Percentiles rank a stretch among this genome's conserved stretches.
Evolutionary conservation across 441 rosid species (phyloP).

Genomic region (Adansonia grandidieri): DNA sequence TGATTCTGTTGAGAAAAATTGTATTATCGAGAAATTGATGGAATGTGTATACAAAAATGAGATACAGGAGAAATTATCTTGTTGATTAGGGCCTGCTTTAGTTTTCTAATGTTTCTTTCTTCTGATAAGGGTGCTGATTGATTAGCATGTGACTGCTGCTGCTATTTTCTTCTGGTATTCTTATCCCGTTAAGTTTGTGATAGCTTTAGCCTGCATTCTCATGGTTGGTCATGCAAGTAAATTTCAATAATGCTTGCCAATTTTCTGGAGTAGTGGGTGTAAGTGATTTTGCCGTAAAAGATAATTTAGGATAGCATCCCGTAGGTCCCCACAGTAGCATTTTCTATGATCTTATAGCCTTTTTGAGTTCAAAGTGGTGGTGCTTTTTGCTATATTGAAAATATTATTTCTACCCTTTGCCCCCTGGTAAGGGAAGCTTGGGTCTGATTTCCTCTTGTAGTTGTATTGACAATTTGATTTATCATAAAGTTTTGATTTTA

Average conservation of each 20-base stretch:
- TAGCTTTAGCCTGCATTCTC: neutral
- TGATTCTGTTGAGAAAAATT: neutral
- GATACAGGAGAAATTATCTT: constrained; percentile 1
- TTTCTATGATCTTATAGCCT: neutral
- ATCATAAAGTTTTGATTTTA: neutral
- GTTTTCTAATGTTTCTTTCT: neutral
- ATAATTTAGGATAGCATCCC: neutral
- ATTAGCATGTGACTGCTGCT: neutral
- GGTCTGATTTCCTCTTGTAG: neutral
- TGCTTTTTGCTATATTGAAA: neutral
- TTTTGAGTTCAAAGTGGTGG: neutral
- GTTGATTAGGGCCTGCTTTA: neutral
- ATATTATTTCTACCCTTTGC: neutral
- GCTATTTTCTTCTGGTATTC: neutral
- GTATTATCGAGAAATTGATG: constrained; percentile 7
- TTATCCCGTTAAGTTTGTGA: too few relatives aligned
- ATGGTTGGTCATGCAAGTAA: constrained; percentile 11
- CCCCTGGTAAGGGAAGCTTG: neutral
- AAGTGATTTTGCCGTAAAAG: neutral
- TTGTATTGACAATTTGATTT: neutral
- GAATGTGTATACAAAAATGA: neutral
- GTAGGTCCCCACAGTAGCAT: neutral
- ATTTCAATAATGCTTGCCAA: neutral
- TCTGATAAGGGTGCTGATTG: neutral
- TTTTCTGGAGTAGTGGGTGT: neutral